Base-by-base conservation (phyloP, 176 grass and related monocot species). In the Puccinellia tenuiflora region DNA sequence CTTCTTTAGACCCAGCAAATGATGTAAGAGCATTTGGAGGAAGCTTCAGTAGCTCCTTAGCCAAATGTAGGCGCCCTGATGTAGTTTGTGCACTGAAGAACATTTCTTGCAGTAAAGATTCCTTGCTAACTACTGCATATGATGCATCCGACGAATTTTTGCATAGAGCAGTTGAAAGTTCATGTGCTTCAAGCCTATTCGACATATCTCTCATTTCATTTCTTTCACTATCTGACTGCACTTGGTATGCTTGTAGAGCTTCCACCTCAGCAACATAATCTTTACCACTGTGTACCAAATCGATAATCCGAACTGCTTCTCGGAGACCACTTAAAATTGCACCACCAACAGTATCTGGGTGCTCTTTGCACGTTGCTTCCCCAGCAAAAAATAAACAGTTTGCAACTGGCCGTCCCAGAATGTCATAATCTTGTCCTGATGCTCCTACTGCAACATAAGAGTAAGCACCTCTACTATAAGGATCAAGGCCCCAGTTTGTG, bases 291-390 rank as follows among this genome's bases (percentile, higher is more conserved):
- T 80, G 73, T 55, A 94, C 75, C 59, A 99, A 83, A 76, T 96
- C 93, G 74, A 94, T 92, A 78, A 99, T 96, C 25, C 96, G 89
- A 68, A 96, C 89, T 77, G 93, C 91, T 91, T 99, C 96, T 86
- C 96, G 89, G 80, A 99, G 71, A 66, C 96, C 96, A 92, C 96
- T 99, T 73, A 99, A 89, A 90, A 99, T 96, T 83, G 96, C 96
- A 82, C 96, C 96, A 87, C 96, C 96, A 80, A 99, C 96, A 83
- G 96, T 99, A 90, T 99, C 96, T 86, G 96, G 96, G 77, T 99
- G 89, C 42, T 99, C 96, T 78, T 99, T 99, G 86, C 96, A 99
- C 68, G 96, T 99, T 73, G 93, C 96, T 85, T 99, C 96, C 65
- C 96, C 96, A 13, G 96, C 93, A 71, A 99, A 99, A 87, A 99